phyloP scores from a whole-genome alignment of 2,329 filamentous ascomycete genomes.

The Clonostachys solani region DNA sequence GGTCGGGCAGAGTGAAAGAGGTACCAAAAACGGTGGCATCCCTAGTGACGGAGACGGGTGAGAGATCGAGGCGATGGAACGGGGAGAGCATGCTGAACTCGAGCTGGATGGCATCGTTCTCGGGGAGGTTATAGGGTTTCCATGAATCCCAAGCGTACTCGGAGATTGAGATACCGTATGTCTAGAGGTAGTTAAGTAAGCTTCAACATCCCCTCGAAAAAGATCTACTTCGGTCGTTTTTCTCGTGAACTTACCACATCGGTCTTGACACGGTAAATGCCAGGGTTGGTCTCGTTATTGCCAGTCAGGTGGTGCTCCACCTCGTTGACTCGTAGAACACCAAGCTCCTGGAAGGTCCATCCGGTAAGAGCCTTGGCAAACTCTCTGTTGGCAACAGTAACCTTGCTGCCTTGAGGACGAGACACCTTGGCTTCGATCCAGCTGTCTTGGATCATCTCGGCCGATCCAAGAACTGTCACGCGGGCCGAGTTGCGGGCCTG shows the following conservation, averaged over 20 bases:
- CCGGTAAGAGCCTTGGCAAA: constrained; percentile 82
- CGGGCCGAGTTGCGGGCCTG: constrained; percentile 94
- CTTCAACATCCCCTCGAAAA: neutral
- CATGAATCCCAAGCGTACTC: constrained; percentile 76
- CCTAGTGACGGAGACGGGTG: constrained; percentile 48
- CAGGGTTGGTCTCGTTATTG: constrained; percentile 68
- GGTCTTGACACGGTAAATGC: constrained; percentile 93
- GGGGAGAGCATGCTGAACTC: constrained; percentile 99
- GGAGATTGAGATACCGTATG: constrained; percentile 83
- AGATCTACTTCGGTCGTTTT: neutral
- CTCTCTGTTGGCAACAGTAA: constrained; percentile 72
- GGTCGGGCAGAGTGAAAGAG: constrained; percentile 82
- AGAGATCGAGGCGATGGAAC: constrained; percentile 82
- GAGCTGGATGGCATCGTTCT: constrained; percentile 76
- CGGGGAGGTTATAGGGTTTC: constrained; percentile 66
- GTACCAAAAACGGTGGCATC: constrained; percentile 71
- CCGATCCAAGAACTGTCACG: constrained; percentile 78
- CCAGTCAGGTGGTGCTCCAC: constrained; percentile 69
- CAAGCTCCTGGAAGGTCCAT: constrained; percentile 96
- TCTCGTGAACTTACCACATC: constrained; percentile 71
- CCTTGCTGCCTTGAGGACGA: constrained; percentile 45
- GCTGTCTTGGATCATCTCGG: constrained; percentile 80
- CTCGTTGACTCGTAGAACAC: constrained; percentile 79
- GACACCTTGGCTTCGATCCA: constrained; percentile 84
- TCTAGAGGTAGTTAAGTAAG: constrained; percentile 41